Evolutionary conservation across 2,329 filamentous ascomycete genomes (phyloP), one percentile per base, ranked within the genome.

Genomic region (Trematosphaeria pertusa): DNA sequence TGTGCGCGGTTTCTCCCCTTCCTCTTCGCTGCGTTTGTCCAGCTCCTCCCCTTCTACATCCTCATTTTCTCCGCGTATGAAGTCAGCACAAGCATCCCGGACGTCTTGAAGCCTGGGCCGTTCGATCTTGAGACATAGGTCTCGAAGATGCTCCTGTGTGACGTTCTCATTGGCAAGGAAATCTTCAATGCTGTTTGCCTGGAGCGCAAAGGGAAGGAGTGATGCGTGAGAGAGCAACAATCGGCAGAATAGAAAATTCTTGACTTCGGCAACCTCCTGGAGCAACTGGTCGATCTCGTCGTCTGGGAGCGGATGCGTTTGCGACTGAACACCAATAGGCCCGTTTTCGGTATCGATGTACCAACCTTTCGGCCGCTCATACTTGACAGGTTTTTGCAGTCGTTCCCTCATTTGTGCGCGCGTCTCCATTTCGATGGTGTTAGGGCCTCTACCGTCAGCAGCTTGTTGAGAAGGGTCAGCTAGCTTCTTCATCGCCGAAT

Each of bases 61-160:
- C 9, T 66, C 55, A 15, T 73, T 69, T 11, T 69, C 68, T 3
- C 70, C 65, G 11, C 76, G 69, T 12, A 71, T 67, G 33, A 79
- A 73, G 55, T 81, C 78, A 4, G 77, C 78, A 53, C 78, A 81
- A 11, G 78, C 77, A 59, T 81, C 77, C 32, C 77, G 70, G 17
- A 81, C 73, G 34, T 78, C 75, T 50, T 81, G 76, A 2, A 80
- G 65, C n/a, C 61, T 65, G 14, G 78, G 77, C 34, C 73, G 70
- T 46, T 80, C 78, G 36, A 80, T 62, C 48, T 76, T 76, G 17
- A 80, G 64, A 48, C 75, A 78, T 4, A 80, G 51, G 51, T 80
- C 77, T 50, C 77, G 66, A 4, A 81, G 55, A 42, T 79, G 73
- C 11, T 71, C 64, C 22, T 67, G 65, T 2, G 71, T 73, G 24